A percentile compares a stretch with the other conserved stretches of the same genome.
Evolutionary conservation across 2,329 filamentous ascomycete species (phyloP).

Genomic region (Aspergillus pseudotamarii): DNA sequence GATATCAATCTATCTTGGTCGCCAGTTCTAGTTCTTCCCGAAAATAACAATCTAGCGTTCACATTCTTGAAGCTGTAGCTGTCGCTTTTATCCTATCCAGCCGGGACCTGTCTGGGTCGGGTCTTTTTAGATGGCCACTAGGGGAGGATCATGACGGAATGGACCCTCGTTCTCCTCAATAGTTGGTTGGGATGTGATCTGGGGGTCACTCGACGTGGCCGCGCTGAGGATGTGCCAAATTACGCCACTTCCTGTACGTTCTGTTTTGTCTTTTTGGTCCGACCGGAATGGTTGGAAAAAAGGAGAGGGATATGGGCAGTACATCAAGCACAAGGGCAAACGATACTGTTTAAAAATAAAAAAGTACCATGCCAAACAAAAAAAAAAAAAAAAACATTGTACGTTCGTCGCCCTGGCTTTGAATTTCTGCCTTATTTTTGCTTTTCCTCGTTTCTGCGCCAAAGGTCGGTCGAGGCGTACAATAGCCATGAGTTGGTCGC

Average conservation of each 20-base stretch:
- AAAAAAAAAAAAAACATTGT: background rate
- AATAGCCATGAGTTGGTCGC: conserved; percentile 7
- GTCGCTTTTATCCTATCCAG: conserved; percentile 1
- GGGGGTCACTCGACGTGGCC: conserved; percentile 36
- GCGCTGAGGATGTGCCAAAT: conserved; percentile 29
- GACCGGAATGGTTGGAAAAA: conserved; percentile 4
- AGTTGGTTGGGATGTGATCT: conserved; percentile 21
- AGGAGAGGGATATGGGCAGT: background rate
- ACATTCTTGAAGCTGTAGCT: background rate
- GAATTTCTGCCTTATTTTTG: background rate
- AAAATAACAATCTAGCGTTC: background rate
- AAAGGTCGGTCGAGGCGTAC: conserved; percentile 1
- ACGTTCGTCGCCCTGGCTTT: background rate
- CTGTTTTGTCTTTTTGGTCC: conserved; percentile 14
- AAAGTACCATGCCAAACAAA: background rate
- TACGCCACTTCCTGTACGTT: conserved; percentile 20
- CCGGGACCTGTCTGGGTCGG: conserved; percentile 4
- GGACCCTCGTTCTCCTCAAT: conserved; percentile 13
- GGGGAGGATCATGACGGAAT: conserved; percentile 12
- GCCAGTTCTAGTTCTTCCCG: background rate
- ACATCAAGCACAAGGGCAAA: background rate
- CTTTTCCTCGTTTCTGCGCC: conserved; percentile 8
- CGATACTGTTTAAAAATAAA: background rate
- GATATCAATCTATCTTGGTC: background rate
- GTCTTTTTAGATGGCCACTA: conserved; percentile 12